These are phyloP conservation scores for Botrytis paeoniae DNA, from an alignment of 2,329 filamentous ascomycete genomes.

Conservation along the genomic window DNA sequence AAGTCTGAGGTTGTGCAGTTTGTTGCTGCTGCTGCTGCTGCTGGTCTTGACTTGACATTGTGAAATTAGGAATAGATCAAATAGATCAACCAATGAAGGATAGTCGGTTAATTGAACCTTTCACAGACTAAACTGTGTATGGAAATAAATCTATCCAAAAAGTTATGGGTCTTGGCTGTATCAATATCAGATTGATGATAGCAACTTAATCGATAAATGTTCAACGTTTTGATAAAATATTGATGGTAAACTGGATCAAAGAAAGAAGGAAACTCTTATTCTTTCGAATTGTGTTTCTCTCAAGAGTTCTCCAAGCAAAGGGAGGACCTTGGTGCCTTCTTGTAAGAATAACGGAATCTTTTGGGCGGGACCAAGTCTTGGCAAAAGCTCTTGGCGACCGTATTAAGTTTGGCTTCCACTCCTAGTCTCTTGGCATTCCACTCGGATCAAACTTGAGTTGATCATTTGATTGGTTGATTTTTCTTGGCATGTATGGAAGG, in stretches of 20 bases:
- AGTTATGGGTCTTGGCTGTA: neutral
- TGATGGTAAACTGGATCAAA: neutral
- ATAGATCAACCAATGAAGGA: slow-evolving; percentile 8
- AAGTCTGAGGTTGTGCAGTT: neutral
- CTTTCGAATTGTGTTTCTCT: neutral
- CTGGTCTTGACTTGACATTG: slow-evolving; percentile 20
- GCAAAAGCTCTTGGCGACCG: neutral
- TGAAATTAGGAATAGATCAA: neutral
- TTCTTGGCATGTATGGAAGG: slow-evolving; percentile 12
- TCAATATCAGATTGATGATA: neutral
- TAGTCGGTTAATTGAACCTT: slow-evolving; percentile 9
- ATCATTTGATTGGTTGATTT: neutral
- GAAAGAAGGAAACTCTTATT: neutral
- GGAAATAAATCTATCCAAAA: neutral
- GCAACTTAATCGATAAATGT: neutral
- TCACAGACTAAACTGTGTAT: slow-evolving; percentile 3
- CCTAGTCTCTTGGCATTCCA: slow-evolving; percentile 17
- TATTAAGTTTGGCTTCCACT: slow-evolving; percentile 1
- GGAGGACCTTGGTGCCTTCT: slow-evolving; percentile 17
- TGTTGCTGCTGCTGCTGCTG: slow-evolving; percentile 20
- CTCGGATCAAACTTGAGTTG: slow-evolving; percentile 5
- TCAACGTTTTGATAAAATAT: neutral
- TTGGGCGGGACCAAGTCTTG: slow-evolving; percentile 11
- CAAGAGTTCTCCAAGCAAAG: neutral
- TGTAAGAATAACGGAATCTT: slow-evolving; percentile 11